Evolutionary conservation across 805 yeast genomes (phyloP).

Genomic region (Candida coleopterorum): DNA sequence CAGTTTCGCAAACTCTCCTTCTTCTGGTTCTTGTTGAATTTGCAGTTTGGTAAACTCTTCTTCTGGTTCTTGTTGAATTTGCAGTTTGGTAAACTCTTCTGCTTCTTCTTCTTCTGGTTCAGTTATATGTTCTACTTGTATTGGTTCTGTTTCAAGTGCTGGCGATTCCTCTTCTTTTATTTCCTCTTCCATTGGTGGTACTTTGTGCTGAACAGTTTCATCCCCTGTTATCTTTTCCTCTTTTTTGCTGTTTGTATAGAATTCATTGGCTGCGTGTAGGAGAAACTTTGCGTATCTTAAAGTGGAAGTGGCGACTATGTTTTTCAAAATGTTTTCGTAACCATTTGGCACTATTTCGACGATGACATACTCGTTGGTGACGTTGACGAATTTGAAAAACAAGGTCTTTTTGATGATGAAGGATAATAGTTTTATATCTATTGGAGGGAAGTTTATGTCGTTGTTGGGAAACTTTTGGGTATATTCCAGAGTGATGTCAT

Average conservation of each 20-base stretch:
- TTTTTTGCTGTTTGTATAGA: conserved; percentile 1
- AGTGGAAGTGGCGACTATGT: conserved; percentile 18
- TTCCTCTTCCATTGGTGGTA: conserved; percentile 1
- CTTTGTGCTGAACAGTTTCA: conserved; percentile 2
- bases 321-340: conserved; percentile 18
- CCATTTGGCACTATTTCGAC: conserved; percentile 16
- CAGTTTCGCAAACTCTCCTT: no score
- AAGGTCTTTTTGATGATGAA: conserved; percentile 9
- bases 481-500: conserved; percentile 8
- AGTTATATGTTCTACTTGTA: background rate
- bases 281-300: conserved; percentile 11
- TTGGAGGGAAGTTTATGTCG: conserved; percentile 8
- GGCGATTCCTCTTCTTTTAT: conserved; percentile 5
- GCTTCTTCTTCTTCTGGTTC: conserved; percentile 3
- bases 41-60: no score
- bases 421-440: conserved; percentile 7
- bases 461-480: conserved; percentile 8
- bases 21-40: no score
- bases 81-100: no score
- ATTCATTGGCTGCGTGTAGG: conserved; percentile 6
- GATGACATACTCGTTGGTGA: conserved; percentile 17
- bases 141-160: conserved; percentile 7
- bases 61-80: conserved; percentile 4
- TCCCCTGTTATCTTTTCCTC: conserved; percentile 8
- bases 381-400: conserved; percentile 16